Percentiles rank a stretch among this genome's conserved stretches.
Evolutionary conservation across 768 basidiomycete genomes (phyloP).

Genomic region (Clavaria fumosa): DNA sequence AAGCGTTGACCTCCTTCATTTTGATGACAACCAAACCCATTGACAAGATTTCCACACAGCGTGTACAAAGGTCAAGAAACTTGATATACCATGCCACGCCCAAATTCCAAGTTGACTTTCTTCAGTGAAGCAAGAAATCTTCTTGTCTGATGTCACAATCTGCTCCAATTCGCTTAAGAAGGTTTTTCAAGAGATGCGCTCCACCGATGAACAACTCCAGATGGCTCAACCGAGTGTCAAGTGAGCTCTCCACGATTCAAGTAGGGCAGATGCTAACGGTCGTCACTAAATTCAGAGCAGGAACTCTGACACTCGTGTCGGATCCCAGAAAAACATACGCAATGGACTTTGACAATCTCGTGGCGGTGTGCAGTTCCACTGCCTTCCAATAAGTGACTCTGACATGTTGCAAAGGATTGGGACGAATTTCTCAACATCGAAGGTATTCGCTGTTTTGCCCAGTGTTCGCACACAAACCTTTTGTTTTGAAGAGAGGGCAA

Average conservation of each 20-base stretch:
- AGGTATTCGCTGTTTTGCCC: constrained; percentile 17
- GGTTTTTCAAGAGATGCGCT: constrained; percentile 51
- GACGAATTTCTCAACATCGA: constrained; percentile 40
- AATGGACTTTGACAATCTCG: constrained; percentile 51
- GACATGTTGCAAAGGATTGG: constrained; percentile 32
- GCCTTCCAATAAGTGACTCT: constrained; percentile 1
- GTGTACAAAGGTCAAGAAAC: constrained; percentile 35
- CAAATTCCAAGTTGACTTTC: constrained; percentile 4
- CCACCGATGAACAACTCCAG: constrained; percentile 41
- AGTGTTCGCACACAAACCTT: not conserved
- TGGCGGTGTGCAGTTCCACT: constrained; percentile 29
- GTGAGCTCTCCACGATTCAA: constrained; percentile 22
- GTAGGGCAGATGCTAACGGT: not conserved
- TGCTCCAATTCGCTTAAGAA: constrained; percentile 71
- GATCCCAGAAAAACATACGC: constrained; percentile 34
- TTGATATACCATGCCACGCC: not conserved
- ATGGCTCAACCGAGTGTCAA: constrained; percentile 53
- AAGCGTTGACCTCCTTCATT: constrained; percentile 1
- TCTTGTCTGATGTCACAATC: constrained; percentile 62
- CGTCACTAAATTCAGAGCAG: constrained; percentile 21
- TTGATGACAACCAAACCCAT: not conserved
- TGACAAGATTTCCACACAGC: constrained; percentile 12
- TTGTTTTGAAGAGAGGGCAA: constrained; percentile 1
- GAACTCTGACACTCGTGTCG: constrained; percentile 34
- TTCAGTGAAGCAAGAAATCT: constrained; percentile 72